Evolutionary conservation across 169 alveolate genomes (phyloP).

Genomic region (Babesia ovis): DNA sequence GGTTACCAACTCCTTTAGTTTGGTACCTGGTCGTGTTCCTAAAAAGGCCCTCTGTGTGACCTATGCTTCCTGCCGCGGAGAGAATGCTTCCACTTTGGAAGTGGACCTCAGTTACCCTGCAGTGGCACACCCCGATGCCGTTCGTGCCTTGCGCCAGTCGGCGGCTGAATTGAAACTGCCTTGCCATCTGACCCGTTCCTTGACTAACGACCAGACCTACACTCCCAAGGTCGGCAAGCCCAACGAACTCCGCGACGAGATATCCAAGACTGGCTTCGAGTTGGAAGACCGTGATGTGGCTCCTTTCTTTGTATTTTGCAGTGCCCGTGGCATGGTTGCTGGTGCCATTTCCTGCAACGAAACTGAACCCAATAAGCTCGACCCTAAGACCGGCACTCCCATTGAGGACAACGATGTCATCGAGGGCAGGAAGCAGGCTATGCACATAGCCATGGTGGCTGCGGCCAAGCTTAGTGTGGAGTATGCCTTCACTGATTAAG

Average conservation of each 20-base stretch:
- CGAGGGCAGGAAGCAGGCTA: constrained; percentile 14
- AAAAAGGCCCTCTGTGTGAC: constrained; percentile 25
- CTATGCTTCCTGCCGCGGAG: constrained; percentile 57
- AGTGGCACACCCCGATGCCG: constrained; percentile 51
- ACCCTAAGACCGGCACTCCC: constrained; percentile 13
- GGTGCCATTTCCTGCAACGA: constrained; percentile 38
- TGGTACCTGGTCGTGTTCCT: constrained; percentile 21
- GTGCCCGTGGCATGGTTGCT: constrained; percentile 16
- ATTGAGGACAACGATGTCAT: constrained; percentile 13
- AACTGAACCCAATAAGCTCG: constrained; percentile 17
- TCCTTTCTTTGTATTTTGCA: constrained; percentile 7
- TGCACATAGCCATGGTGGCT: constrained; percentile 28
- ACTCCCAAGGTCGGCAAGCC: constrained; percentile 4
- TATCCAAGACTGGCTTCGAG: constrained; percentile 22
- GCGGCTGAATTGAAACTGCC: not conserved
- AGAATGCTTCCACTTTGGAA: constrained; percentile 21
- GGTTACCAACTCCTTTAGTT: constrained; percentile 18
- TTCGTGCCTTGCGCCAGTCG: constrained; percentile 21
- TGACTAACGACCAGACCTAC: constrained; percentile 5
- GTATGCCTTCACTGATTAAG: constrained; percentile 15
- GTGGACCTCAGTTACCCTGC: constrained; percentile 47
- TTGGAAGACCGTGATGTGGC: constrained; percentile 31
- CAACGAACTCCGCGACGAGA: constrained; percentile 18
- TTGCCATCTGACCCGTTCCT: constrained; percentile 17
- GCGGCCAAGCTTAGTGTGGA: constrained; percentile 16